Base-by-base conservation (phyloP, 768 basidiomycete species). In the Pilatotrama ljubarskyi region DNA sequence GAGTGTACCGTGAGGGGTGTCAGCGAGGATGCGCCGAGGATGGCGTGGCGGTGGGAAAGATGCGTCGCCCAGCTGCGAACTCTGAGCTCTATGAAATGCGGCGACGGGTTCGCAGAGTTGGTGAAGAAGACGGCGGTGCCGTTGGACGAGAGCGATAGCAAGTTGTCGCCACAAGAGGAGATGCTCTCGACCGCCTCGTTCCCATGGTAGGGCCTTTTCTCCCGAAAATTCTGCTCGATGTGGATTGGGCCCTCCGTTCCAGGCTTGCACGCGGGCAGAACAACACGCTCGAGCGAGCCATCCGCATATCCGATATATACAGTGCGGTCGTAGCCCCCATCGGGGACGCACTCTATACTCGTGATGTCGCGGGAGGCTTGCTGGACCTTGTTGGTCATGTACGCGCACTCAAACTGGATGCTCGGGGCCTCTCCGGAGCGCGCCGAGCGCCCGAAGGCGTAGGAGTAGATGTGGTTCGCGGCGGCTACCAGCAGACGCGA, bases 61-160 rank as follows among this genome's bases (percentile, higher is more conserved):
- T 85, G 77, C 18, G 83, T 81, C 6, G 78, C 72, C 91, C 91
- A 93, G 64, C 84, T 81, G 41, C 84, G 84, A 3, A 73, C 62
- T 42, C 78, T 70, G 36, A 91, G 71, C 44, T 82, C 71, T 38
- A 86, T 69, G 35, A 73, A 67, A 20, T 72, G 62, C 0, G 72
- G 63, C 1, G 50, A 10, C 43, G 52, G 66, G 54, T n/a, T 66
- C 40, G 61, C 64, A 58, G 71, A 56, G 55, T 76, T 66, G 55
- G 69, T 46, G 38, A 72, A 69, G 51, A 84, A 70, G 32, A 73
- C 73, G 42, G 77, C 85, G 36, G 70, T 74, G 43, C 88, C 88
- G 49, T 66, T 72, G 10, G 83, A 77, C 14, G 89, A 86, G 14
- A 91, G 66, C 2, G 86, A 82, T 5, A 91, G 76, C 18, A 86